Evolutionary conservation across 1,284 basidiomycete genomes (phyloP).

Genomic region (Melampsora americana): DNA sequence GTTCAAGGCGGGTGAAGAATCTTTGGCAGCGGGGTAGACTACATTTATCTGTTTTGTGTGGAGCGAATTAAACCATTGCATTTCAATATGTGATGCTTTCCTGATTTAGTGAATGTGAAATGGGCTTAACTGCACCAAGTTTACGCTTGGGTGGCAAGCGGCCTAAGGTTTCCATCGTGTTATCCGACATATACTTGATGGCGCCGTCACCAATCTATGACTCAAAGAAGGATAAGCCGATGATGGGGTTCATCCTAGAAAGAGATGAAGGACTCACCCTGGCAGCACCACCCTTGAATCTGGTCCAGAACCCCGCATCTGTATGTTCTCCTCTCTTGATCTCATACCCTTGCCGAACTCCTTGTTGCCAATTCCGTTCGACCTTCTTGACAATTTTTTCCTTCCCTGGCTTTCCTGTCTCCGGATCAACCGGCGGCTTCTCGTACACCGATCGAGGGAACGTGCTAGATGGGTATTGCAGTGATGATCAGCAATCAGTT

Average conservation of each 20-base stretch:
- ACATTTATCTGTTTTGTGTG: too few relatives aligned
- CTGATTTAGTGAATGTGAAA: too few relatives aligned
- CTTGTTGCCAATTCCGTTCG: conserved; percentile 40
- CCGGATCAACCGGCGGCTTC: conserved; percentile 17
- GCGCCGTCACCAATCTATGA: conserved; percentile 20
- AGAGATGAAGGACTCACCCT: too few relatives aligned
- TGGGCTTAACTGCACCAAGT: conserved; percentile 18
- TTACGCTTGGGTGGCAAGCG: conserved; percentile 36
- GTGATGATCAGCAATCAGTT: neutral
- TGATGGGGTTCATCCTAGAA: too few relatives aligned
- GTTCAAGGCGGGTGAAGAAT: too few relatives aligned
- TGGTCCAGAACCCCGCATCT: conserved; percentile 19
- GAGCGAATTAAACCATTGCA: too few relatives aligned
- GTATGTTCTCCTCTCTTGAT: conserved; percentile 34
- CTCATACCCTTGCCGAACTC: conserved; percentile 30
- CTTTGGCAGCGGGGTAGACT: too few relatives aligned
- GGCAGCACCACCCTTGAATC: conserved; percentile 24
- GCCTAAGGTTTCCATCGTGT: conserved; percentile 31
- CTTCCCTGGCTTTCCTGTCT: conserved; percentile 25
- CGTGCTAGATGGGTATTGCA: conserved; percentile 1
- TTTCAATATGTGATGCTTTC: too few relatives aligned
- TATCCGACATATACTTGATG: conserved; percentile 27
- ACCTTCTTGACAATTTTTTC: conserved; percentile 36
- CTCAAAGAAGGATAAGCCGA: neutral
- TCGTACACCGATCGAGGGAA: conserved; percentile 39